Base-by-base conservation (phyloP, 2,329 filamentous ascomycete genomes). In the Drechslerella stenobrocha region DNA sequence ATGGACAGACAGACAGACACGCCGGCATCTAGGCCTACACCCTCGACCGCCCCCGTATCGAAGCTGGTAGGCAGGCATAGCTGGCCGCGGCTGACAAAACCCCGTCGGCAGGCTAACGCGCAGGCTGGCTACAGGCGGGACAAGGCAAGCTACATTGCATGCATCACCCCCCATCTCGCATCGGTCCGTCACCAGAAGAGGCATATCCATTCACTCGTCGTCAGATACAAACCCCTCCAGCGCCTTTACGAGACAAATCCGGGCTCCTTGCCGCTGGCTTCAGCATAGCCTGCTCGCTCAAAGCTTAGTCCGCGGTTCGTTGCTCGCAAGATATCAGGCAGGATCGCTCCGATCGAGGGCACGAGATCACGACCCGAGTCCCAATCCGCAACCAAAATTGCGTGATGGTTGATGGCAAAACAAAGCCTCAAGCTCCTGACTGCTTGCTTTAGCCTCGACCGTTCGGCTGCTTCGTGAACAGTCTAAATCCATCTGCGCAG, bases 291-390 rank as follows among this genome's bases (percentile, higher is more conserved):
- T 3, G 18, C 15, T 18, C 37, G 15, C 37, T 42, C 37, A 20
- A 18, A 42, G 37, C 37, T 42, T 20, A 42, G 37, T 18, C n/a
- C n/a, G n/a, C n/a, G n/a, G n/a, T n/a, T n/a, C n/a, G n/a, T n/a
- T n/a, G n/a, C n/a, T n/a, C n/a, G n/a, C n/a, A n/a, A n/a, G n/a
- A n/a, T n/a, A 37, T 37, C 34, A 37, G 34, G 8, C 3, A 37
- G 6, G 4, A 42, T 42, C 15, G 3, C 11, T 13, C 15, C 15
- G 34, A 32, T 32, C 30, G 13, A 37, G 22, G 15, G 37, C 37
- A 42, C 37, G 37, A 42, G 37, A 42, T 18, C 37, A 42, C 9
- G 37, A 18, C 37, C n/a, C 8, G n/a, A 42, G 37, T 42, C 37
- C 22, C 37, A 42, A 42, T 42, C 37, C 22, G 37, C 6, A 42